Evolutionary conservation across 768 basidiomycete genomes (phyloP).

Genomic region (Boletus pseudopeckii): DNA sequence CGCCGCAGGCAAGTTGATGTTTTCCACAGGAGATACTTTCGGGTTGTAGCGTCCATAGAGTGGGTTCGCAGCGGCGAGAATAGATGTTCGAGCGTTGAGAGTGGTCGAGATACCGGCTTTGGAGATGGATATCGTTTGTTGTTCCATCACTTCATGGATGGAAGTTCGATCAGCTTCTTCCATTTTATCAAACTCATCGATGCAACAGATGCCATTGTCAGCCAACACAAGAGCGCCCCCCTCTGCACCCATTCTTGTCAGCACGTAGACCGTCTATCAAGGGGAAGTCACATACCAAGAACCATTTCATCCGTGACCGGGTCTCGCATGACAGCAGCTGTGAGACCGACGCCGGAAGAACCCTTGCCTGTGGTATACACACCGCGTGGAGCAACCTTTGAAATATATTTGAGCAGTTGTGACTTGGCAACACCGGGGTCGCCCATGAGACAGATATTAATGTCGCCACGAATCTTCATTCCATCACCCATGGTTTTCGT

Average conservation of each 20-base stretch:
- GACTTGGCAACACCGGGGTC: slow-evolving; percentile 99
- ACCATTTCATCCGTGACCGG: slow-evolving; percentile 99
- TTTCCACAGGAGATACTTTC: slow-evolving; percentile 96
- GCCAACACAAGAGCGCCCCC: slow-evolving; percentile 98
- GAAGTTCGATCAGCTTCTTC: slow-evolving; percentile 96
- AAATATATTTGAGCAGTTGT: slow-evolving; percentile 95
- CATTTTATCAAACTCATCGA: slow-evolving; percentile 99
- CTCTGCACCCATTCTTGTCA: slow-evolving; percentile 52
- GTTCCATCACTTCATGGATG: slow-evolving; percentile 99
- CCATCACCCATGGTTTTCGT: slow-evolving; percentile 95
- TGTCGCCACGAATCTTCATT: slow-evolving; percentile 97
- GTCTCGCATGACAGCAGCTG: slow-evolving; percentile 98
- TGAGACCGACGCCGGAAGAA: slow-evolving; percentile 97
- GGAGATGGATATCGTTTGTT: slow-evolving; percentile 99
- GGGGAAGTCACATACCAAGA: slow-evolving; percentile 60
- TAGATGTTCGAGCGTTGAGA: slow-evolving; percentile 94
- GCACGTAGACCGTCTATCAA: not conserved
- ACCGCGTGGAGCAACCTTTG: slow-evolving; percentile 95
- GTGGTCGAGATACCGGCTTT: slow-evolving; percentile 99
- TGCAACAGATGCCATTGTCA: slow-evolving; percentile 99
- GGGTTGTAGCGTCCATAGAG: slow-evolving; percentile 98
- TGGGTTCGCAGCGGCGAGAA: slow-evolving; percentile 97
- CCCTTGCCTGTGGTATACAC: slow-evolving; percentile 99
- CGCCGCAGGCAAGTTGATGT: slow-evolving; percentile 98
- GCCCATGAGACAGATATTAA: slow-evolving; percentile 98